Percentiles rank a stretch among this genome's conserved stretches.
Conservation (phyloP, 345 rosid species). For the Bruguiera gymnorhiza region DNA sequence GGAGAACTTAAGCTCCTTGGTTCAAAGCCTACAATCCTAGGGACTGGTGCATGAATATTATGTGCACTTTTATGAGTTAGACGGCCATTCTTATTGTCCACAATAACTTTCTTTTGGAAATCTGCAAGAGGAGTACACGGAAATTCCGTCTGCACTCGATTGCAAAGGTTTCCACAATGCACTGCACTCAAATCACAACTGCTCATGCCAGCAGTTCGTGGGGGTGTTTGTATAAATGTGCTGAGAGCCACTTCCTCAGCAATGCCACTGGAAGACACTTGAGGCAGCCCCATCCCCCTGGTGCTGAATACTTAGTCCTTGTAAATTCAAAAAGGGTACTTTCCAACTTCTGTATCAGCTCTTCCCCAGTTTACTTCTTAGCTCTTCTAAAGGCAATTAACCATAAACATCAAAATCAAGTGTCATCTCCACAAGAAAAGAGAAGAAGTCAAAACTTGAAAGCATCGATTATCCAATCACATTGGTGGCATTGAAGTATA, state of each 20-base stretch:
- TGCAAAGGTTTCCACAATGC: conserved; percentile 27
- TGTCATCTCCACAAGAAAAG: background rate
- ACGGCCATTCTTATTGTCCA: conserved; percentile 14
- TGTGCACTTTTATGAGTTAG: conserved; percentile 16
- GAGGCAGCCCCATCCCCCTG: conserved; percentile 21
- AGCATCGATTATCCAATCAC: background rate
- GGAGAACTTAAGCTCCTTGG: conserved; percentile 15
- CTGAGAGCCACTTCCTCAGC: conserved; percentile 24
- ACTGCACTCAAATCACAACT: conserved; percentile 29
- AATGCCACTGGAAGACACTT: conserved; percentile 21
- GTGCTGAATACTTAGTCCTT: conserved; percentile 6
- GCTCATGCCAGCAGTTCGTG: conserved; percentile 13
- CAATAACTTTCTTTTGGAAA: conserved; percentile 12
- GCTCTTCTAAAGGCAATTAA: conserved; percentile 3
- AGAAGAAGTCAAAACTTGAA: background rate
- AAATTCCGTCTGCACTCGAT: conserved; percentile 25
- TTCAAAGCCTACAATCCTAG: conserved; percentile 25
- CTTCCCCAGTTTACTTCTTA: background rate
- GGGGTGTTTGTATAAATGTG: conserved; percentile 12
- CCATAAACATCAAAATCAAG: background rate
- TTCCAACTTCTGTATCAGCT: conserved; percentile 4
- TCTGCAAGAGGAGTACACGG: conserved; percentile 16
- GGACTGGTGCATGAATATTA: conserved; percentile 12
- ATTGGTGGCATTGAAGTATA: background rate
- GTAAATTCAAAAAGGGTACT: conserved; percentile 11